Evolutionary conservation across 805 yeast species (phyloP).

Genomic region (Suhomyces sp.): DNA sequence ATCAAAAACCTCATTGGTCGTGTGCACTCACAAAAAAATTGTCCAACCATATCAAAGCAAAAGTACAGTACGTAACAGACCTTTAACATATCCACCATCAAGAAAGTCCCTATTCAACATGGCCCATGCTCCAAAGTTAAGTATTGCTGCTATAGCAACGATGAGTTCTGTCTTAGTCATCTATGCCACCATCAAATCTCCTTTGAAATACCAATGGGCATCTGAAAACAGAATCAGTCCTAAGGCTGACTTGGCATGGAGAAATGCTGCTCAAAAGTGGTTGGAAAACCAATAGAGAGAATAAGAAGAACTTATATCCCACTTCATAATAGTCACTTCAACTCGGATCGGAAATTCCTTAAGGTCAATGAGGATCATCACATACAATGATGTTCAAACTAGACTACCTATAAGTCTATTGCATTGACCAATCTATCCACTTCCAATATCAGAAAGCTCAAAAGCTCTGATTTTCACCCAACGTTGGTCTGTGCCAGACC

Average conservation of each 20-base stretch:
- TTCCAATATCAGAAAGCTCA: no score
- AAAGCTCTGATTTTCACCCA: no score
- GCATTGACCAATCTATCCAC: no score
- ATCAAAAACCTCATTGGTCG: conserved; percentile 6
- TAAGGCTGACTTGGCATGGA: conserved; percentile 49
- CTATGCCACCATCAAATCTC: conserved; percentile 40
- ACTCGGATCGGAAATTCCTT: no score
- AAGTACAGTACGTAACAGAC: conserved; percentile 12
- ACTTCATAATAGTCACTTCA: no score
- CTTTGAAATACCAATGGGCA: conserved; percentile 42
- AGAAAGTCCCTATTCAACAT: no score
- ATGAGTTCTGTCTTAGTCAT: conserved; percentile 42
- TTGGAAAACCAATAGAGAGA: conserved; percentile 24
- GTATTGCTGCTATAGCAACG: conserved; percentile 40
- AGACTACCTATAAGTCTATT: no score
- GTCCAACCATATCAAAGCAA: conserved; percentile 11
- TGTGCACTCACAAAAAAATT: conserved; percentile 2
- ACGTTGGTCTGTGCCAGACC: no score
- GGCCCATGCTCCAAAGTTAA: conserved; percentile 41
- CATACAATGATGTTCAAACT: no score
- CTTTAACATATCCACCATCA: background rate
- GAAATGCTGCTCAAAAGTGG: conserved; percentile 47
- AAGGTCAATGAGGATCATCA: no score
- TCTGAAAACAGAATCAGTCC: conserved; percentile 45
- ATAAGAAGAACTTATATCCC: no score